These are phyloP conservation scores for Goffeauzyma gilvescens DNA, from an alignment of 768 basidiomycete species.

Conservation along the genomic window DNA sequence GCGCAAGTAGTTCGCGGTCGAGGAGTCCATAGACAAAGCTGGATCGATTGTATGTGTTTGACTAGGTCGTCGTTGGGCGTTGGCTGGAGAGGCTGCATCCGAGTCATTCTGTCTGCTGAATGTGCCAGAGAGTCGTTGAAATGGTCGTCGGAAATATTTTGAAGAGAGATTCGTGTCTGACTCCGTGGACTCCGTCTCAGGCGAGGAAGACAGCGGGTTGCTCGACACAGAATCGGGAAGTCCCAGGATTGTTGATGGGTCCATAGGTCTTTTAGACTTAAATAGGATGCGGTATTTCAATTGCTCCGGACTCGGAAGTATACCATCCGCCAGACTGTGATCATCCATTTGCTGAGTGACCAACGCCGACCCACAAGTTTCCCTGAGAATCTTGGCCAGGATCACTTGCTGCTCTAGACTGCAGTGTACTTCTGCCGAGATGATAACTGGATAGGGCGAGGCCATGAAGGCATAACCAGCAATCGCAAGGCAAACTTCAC, in stretches of 20 bases:
- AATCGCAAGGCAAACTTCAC: conserved; percentile 67
- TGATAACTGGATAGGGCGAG: conserved; percentile 77
- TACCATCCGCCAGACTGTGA: conserved; percentile 34
- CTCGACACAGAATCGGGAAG: too few relatives aligned
- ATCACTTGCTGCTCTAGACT: conserved; percentile 56
- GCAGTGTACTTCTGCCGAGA: conserved; percentile 85
- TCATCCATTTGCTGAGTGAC: conserved; percentile 36
- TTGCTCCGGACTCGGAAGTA: conserved; percentile 73
- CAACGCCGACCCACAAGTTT: conserved; percentile 42
- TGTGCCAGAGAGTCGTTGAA: too few relatives aligned
- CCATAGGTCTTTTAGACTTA: conserved; percentile 35
- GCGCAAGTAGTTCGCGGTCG: too few relatives aligned
- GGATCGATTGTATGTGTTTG: too few relatives aligned
- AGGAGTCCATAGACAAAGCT: too few relatives aligned
- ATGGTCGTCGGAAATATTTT: too few relatives aligned
- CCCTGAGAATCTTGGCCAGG: conserved; percentile 54
- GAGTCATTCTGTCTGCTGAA: too few relatives aligned
- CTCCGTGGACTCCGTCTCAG: neutral
- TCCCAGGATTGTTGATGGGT: too few relatives aligned
- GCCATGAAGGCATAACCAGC: conserved; percentile 73
- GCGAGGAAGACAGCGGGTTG: too few relatives aligned
- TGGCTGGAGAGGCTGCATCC: too few relatives aligned
- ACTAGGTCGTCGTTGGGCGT: too few relatives aligned
- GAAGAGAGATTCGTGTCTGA: too few relatives aligned
- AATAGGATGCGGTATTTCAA: conserved; percentile 60